Evolutionary conservation across 169 alveolate genomes (phyloP), one percentile per base, ranked within the genome.

Genomic region (Cytauxzoon felis): DNA sequence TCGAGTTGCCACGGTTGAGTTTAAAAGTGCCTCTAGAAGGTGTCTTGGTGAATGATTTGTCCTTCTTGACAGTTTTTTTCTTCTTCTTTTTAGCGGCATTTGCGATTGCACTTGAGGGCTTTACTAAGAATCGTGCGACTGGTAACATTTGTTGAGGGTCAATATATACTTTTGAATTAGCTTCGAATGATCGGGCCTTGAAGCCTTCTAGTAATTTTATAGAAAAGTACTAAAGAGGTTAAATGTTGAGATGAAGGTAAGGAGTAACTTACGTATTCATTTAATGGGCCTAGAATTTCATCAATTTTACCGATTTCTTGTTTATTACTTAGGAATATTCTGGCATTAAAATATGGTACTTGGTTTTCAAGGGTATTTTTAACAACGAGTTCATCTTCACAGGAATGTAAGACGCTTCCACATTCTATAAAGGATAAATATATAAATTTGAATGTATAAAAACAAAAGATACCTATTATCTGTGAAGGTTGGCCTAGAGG

Each of bases 261-360:
- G 9, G 21, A 19, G 27, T 5, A 11, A 48, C 93, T 61, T 80
- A 90, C 94, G 86, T 87, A 90, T 52, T 93, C 93, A 60, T 90
- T 90, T 40, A 92, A 88, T 13, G 96, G 98, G 3, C 98, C 98
- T 47, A 95, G 85, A 21, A 95, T 93, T 65, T 95, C 98, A 62
- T 95, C 98, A 9, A 94, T 95, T 72, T 90, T 92, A 19, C 98
- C 98, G 59, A 95, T 89, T 75, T 95, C 97, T 54, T 92, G 93
- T 64, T 95, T 95, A 73, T 94, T 93, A 54, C 91, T 95, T 34
- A 95, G 87, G 80, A 94, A 95, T 49, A 95, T 89, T 2, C 96
- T 87, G n/a, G 97, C 97, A 62, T 92, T 93, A 81, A 92, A 95
- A 81, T 94, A 94, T 48, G 98, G 98, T 30, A 95, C 98, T 58